Base-by-base conservation (phyloP, 176 grass and related monocot species). In the Thalia dealbata region DNA sequence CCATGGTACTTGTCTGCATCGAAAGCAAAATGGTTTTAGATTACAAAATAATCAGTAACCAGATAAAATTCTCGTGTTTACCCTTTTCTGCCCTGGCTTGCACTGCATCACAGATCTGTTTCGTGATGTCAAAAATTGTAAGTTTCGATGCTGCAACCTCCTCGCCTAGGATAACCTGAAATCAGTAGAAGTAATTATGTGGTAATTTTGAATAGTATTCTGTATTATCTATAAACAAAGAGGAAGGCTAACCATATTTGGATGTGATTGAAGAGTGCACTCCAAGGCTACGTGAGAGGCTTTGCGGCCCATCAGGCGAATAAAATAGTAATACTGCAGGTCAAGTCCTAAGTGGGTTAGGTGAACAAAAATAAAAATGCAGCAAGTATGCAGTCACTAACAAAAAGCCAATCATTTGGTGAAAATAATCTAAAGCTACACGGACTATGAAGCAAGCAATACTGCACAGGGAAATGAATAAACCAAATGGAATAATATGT, bases 241-340 rank as follows among this genome's bases (percentile, higher is more conserved):
- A 45, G 0, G 5, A 15, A 13, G 79, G 62, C 19, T 72, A 46
- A 99, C 95, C 95, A 93, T 91, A 86, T 99, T 99, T 24, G 95
- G 95, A 84, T 99, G 95, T 22, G 95, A 93, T 68, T 99, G 95
- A 74, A 99, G 95, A 79, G 90, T 67, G 83, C 95, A 99, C 54
- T 99, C 95, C 85, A 99, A 77, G 32, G 95, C 95, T 67, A 99
- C 95, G 80, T 99, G 95, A 73, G 95, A 99, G 72, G 95, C 95
- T 85, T 99, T 99, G 44, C 90, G 87, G 26, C 95, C 95, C 95
- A 99, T 99, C 76, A 99, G 32, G 8, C 95, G 90, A 86, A 99
- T 91, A 76, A 99, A 99, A 75, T 99, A 99, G 74, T 99, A 99
- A 79, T 99, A 99, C 95, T 99, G 72, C 27, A 67, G 71, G 2